A percentile compares a stretch with the other conserved stretches of the same genome.
Evolutionary conservation across 208 protist species (phyloP).

Genomic region (Angomonas deanei): DNA sequence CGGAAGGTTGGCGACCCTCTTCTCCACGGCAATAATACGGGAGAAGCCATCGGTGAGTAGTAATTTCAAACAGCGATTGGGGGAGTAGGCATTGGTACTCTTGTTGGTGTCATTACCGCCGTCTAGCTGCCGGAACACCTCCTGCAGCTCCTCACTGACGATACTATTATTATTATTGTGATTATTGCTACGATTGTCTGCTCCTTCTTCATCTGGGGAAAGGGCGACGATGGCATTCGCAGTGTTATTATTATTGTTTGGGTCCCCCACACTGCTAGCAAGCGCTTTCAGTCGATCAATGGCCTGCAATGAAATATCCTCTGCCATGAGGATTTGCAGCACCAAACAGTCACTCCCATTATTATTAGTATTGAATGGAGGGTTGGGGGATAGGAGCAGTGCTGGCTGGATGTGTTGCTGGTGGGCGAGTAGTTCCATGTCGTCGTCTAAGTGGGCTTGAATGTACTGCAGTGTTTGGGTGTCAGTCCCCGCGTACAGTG

Average conservation of each 20-base stretch:
- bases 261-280: too few species aligned
- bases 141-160: neutral
- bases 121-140: neutral
- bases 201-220: too few species aligned
- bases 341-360: constrained; percentile 21
- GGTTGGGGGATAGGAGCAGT: too few species aligned
- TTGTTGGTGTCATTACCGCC: neutral
- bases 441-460: constrained; percentile 32
- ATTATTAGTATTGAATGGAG: too few species aligned
- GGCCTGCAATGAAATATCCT: constrained; percentile 9
- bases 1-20: constrained; percentile 2
- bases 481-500: constrained; percentile 12
- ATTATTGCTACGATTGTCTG: too few species aligned
- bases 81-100: neutral
- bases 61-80: constrained; percentile 7
- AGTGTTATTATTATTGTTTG: too few species aligned
- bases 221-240: too few species aligned
- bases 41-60: constrained; percentile 65
- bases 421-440: constrained; percentile 32
- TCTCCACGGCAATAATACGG: constrained; percentile 55
- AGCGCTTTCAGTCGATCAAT: constrained; percentile 9
- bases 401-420: neutral
- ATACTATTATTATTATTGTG: neutral
- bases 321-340: constrained; percentile 26
- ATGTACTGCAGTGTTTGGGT: constrained; percentile 24